These are phyloP conservation scores for Dissophora ornata DNA, from an alignment of 192 early-diverging fungal genomes.

Conservation along the genomic window DNA sequence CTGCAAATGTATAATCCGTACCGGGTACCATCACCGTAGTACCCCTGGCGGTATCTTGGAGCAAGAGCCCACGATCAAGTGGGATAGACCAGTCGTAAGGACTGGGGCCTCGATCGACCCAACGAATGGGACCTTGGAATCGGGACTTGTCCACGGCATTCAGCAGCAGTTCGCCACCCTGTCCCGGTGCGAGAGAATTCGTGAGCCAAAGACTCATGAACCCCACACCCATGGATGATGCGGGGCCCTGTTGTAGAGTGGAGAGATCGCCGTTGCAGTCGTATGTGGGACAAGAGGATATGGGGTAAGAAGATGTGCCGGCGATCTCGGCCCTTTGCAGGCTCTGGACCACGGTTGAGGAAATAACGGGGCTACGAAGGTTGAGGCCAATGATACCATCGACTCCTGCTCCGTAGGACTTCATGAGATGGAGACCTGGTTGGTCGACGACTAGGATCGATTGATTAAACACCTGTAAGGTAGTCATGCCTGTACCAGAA, in stretches of 20 bases:
- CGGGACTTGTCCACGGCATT: constrained; percentile 28
- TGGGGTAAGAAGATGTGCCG: too few species aligned
- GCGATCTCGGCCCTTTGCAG: constrained; percentile 7
- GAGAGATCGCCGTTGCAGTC: too few species aligned
- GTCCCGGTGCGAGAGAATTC: constrained; percentile 7
- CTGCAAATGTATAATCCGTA: constrained; percentile 37
- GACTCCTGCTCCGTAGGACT: constrained; percentile 27
- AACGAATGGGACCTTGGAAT: constrained; percentile 20
- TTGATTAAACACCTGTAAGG: constrained; percentile 9
- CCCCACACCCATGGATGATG: too few species aligned
- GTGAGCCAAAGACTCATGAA: constrained; percentile 40
- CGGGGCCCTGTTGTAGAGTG: too few species aligned
- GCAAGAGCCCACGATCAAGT: constrained; percentile 20
- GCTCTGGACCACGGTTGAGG: constrained; percentile 27
- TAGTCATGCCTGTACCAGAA: background rate
- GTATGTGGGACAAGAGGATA: too few species aligned
- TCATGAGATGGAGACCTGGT: constrained; percentile 19
- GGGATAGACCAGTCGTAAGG: constrained; percentile 37
- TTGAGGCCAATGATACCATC: constrained; percentile 49
- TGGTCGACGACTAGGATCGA: constrained; percentile 34
- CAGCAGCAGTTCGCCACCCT: constrained; percentile 32
- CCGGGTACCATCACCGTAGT: background rate
- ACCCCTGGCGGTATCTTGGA: background rate
- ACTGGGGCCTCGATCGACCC: constrained; percentile 32
- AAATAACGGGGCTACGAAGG: constrained; percentile 1